Percentiles rank a stretch among this genome's conserved stretches.
These are phyloP conservation scores for Eucalyptus marginata DNA, from an alignment of 345 rosid genomes.

Conservation along the genomic window DNA sequence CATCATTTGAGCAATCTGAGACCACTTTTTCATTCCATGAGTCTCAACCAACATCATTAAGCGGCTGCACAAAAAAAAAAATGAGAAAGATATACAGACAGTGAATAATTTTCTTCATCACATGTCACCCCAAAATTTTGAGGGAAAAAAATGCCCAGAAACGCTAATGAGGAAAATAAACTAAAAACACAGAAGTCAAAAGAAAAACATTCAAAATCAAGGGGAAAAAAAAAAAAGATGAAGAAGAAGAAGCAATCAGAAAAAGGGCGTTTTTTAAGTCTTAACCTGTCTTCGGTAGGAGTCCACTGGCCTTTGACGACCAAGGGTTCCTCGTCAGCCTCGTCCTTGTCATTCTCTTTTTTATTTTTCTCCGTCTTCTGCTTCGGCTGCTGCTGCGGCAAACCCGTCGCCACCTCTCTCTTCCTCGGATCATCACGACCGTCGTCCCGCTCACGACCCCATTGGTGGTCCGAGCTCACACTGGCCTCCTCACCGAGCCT, in stretches of 20 bases:
- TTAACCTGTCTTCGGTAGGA: background rate
- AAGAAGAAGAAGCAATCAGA: background rate
- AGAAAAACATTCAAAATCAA: background rate
- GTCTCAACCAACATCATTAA: conserved; percentile 32
- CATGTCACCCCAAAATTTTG: background rate
- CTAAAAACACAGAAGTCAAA: background rate
- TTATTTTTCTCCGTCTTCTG: background rate
- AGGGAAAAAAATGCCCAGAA: background rate
- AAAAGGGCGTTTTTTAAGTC: background rate
- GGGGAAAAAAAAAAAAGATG: background rate
- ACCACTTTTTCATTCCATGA: conserved; percentile 57
- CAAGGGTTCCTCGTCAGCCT: background rate
- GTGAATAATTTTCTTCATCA: background rate
- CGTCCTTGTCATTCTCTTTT: background rate
- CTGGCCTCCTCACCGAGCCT: background rate
- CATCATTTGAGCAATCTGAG: conserved; percentile 44
- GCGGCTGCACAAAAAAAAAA: conserved; percentile 2
- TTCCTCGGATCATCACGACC: background rate
- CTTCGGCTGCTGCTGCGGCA: background rate
- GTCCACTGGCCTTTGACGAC: background rate
- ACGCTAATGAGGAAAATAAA: background rate
- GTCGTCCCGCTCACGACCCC: background rate
- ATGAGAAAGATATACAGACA: background rate
- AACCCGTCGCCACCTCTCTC: background rate
- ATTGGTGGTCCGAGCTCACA: background rate